Base-by-base conservation (phyloP, 2,329 filamentous ascomycete genomes). In the Colletotrichum sp. region DNA sequence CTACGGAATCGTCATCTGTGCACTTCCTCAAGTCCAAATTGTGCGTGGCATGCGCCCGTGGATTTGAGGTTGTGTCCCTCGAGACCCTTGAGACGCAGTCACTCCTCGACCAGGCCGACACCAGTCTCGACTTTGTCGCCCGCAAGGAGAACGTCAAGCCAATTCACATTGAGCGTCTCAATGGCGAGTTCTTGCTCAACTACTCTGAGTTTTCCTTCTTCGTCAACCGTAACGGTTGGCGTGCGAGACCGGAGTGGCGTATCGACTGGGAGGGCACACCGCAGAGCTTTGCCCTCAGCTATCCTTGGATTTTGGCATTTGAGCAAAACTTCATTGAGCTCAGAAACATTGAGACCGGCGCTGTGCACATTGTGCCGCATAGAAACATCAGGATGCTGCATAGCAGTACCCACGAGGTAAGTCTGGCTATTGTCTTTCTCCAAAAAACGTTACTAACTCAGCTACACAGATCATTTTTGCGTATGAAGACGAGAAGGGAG, bases 141-240 rank as follows among this genome's bases (percentile, higher is more conserved):
- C 93, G 96, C 75, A 97, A 97, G 84, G 96, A 99, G 85, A 95
- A 95, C 81, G 95, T 97, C 81, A 96, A 95, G 84, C 96, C 97
- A 4, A 98, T 99, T 78, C 96, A 99, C 82, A 99, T 99, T 79
- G 98, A 99, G 85, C 94, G 97, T 62, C 93, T 99, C 83, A 98
- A 98, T 80, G 96, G 96, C 84, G 97, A 99, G 83, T 99, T 99
- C 89, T 86, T 99, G 80, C 93, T 99, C 78, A 99, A 98, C 86
- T 99, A 99, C 87, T 97, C 95, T 6, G 97, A 99, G 84, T 99
- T 98, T 86, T 98, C 95, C 15, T 99, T 99, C 91, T 99, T 99
- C 82, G 97, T 99, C 83, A 99, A 99, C 86, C 93, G 97, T 81
- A 99, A 99, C 84, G 97, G 97, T 49, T 99, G 97, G 97, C 93